Conservation (phyloP, 768 basidiomycete genomes). For the Trametes meyenii region DNA sequence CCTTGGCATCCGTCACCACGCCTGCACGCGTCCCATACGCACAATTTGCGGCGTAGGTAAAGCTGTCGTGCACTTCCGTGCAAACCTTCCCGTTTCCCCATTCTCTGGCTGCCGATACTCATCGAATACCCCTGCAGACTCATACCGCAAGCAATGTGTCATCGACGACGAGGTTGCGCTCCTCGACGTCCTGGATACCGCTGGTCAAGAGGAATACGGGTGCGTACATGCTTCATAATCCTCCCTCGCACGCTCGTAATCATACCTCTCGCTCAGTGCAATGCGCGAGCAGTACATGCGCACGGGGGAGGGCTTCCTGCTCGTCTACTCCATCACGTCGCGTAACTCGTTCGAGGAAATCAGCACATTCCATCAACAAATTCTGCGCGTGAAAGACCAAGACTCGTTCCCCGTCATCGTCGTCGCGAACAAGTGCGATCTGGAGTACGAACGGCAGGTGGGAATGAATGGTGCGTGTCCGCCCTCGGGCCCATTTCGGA, state of each 20-base stretch:
- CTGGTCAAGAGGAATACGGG: conserved; percentile 99
- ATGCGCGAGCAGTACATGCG: conserved; percentile 99
- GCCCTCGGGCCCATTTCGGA: not conserved
- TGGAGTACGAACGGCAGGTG: conserved; percentile 95
- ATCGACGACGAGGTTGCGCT: conserved; percentile 99
- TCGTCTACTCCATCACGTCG: conserved; percentile 98
- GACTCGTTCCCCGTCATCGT: conserved; percentile 95
- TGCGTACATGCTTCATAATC: conserved; percentile 41
- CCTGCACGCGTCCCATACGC: not conserved
- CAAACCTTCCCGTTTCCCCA: not conserved
- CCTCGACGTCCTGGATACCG: conserved; percentile 95
- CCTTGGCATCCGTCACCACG: conserved; percentile 1
- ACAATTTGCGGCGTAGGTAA: not conserved
- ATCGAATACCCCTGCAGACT: conserved; percentile 55
- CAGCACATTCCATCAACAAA: conserved; percentile 93
- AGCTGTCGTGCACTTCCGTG: too few relatives aligned
- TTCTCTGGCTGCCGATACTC: not conserved
- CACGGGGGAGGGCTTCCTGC: conserved; percentile 95
- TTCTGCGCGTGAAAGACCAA: conserved; percentile 94
- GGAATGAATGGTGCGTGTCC: conserved; percentile 86
- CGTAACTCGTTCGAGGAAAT: conserved; percentile 98
- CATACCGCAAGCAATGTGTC: conserved; percentile 95
- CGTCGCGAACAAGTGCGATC: conserved; percentile 97
- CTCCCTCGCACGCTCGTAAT: not conserved
- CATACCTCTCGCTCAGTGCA: conserved; percentile 56